Conservation (phyloP, 805 yeast species). For the Schizosaccharomyces japonicus region DNA sequence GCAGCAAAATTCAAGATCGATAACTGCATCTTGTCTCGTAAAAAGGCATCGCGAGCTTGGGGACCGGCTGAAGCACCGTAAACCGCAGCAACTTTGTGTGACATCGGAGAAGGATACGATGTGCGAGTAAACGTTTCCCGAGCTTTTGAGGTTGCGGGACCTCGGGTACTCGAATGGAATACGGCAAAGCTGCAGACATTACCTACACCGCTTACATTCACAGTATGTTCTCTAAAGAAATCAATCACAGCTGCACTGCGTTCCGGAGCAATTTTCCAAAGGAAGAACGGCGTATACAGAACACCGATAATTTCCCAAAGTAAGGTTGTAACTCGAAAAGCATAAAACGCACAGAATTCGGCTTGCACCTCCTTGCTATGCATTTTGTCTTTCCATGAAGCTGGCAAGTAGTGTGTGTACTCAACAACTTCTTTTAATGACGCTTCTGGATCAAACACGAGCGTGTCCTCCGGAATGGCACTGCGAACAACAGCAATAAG, state of each 20-base stretch:
- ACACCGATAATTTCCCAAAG: constrained; percentile 61
- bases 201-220: constrained; percentile 85
- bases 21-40: constrained; percentile 75
- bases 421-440: constrained; percentile 57
- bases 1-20: constrained; percentile 52
- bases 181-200: constrained; percentile 85
- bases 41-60: constrained; percentile 20
- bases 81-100: too few species aligned
- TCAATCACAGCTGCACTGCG: constrained; percentile 59
- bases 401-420: constrained; percentile 76
- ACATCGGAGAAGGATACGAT: too few species aligned
- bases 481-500: constrained; percentile 63
- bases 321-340: constrained; percentile 45
- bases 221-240: constrained; percentile 70
- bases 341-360: constrained; percentile 60
- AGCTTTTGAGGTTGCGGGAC: too few species aligned
- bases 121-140: too few species aligned
- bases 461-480: constrained; percentile 37
- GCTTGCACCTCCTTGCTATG: constrained; percentile 41
- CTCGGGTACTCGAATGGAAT: constrained; percentile 50
- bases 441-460: constrained; percentile 81
- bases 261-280: constrained; percentile 61
- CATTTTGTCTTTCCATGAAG: constrained; percentile 59
- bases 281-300: constrained; percentile 64
- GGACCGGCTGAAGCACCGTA: constrained; percentile 7